phyloP scores from a whole-genome alignment of 2,329 filamentous ascomycete genomes.

The Ceratocystis cubensis region DNA sequence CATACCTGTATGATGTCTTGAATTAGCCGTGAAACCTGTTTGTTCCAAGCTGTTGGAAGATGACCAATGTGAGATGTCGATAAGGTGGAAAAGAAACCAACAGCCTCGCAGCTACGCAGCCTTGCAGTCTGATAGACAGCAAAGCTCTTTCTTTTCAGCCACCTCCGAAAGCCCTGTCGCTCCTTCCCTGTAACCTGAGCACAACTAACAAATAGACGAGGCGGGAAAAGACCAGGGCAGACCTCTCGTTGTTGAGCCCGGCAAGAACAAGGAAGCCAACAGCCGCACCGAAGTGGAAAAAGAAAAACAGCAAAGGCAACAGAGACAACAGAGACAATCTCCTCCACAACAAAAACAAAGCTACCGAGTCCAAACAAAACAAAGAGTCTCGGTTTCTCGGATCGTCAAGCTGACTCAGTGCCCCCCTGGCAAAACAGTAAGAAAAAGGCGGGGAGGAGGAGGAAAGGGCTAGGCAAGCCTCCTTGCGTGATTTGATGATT shows the following conservation, averaged over 20 bases:
- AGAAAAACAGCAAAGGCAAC: not conserved
- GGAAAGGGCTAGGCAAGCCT: not conserved
- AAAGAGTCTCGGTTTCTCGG: not conserved
- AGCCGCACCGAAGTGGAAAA: slow-evolving; percentile 9
- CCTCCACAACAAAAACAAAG: not conserved
- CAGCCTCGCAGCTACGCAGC: not conserved
- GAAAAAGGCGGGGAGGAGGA: not conserved
- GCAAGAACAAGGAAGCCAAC: slow-evolving; percentile 1
- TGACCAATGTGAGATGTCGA: not conserved
- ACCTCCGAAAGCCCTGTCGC: not conserved
- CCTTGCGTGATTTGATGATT: slow-evolving; percentile 2
- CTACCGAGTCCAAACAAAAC: not conserved
- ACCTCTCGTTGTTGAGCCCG: not conserved
- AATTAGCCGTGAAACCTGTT: too few relatives aligned
- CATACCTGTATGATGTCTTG: not conserved
- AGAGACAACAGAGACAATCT: slow-evolving; percentile 14
- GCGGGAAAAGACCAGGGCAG: slow-evolving; percentile 2
- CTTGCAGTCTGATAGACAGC: not conserved
- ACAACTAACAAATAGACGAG: not conserved
- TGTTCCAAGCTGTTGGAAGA: too few relatives aligned
- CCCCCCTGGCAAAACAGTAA: not conserved
- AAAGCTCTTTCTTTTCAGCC: not conserved
- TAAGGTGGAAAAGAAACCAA: not conserved
- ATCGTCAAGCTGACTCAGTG: not conserved
- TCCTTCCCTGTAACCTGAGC: not conserved